A percentile compares a stretch with the other conserved stretches of the same genome.
Evolutionary conservation across 768 basidiomycete species (phyloP).

Genomic region (Tephrocybe rancida): DNA sequence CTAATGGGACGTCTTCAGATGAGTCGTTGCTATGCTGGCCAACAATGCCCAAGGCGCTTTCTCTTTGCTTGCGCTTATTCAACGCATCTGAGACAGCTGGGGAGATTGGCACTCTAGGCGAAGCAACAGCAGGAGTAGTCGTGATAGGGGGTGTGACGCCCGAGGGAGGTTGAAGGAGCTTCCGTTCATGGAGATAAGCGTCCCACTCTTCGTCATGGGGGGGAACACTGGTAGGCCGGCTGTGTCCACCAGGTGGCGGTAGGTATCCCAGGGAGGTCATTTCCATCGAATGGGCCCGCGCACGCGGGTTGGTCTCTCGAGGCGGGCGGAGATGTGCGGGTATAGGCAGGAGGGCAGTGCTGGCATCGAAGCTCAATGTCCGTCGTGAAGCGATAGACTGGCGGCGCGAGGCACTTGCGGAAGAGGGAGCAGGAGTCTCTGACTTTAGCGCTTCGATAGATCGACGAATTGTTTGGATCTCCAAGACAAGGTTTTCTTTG

Average conservation of each 20-base stretch:
- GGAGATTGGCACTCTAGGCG: constrained; percentile 58
- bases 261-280: constrained; percentile 48
- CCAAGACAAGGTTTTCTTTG: constrained; percentile 72
- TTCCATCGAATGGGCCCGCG: constrained; percentile 75
- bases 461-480: constrained; percentile 78
- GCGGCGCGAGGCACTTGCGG: constrained; percentile 60
- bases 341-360: constrained; percentile 46
- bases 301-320: constrained; percentile 67
- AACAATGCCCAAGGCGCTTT: constrained; percentile 61
- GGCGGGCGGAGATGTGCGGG: constrained; percentile 70
- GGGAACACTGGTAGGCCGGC: constrained; percentile 75
- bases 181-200: constrained; percentile 81
- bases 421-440: constrained; percentile 70
- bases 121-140: constrained; percentile 47
- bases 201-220: constrained; percentile 85
- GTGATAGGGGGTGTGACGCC: constrained; percentile 80
- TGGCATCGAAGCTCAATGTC: constrained; percentile 70
- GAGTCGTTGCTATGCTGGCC: constrained; percentile 37
- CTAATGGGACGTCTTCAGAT: constrained; percentile 53
- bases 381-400: constrained; percentile 69
- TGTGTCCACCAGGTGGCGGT: constrained; percentile 51
- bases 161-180: constrained; percentile 80
- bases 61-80: constrained; percentile 67
- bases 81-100: constrained; percentile 78
- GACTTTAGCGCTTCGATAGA: constrained; percentile 78